Evolutionary conservation across 768 basidiomycete species (phyloP).

Genomic region (Solioccasus polychromus): DNA sequence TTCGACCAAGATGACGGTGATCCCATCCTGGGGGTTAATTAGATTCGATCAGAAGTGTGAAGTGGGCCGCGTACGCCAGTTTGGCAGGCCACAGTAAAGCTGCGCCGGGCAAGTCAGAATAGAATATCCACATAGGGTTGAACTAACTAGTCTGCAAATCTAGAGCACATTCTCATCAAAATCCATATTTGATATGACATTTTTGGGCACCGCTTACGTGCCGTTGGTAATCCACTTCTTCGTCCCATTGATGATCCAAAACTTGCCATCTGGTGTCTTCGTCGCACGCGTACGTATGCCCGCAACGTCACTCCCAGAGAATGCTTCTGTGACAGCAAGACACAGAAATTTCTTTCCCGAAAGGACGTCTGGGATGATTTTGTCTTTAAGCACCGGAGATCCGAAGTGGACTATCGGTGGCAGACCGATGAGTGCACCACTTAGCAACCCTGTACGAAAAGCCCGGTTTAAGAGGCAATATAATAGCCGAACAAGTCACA

Average conservation of each 20-base stretch:
- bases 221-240: slow-evolving; percentile 91
- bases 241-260: slow-evolving; percentile 79
- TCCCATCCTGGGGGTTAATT: not conserved
- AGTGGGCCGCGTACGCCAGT: not conserved
- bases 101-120: not conserved
- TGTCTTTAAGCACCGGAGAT: slow-evolving; percentile 43
- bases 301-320: slow-evolving; percentile 60
- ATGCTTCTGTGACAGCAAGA: not conserved
- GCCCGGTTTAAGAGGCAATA: not conserved
- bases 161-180: not conserved
- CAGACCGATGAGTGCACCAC: slow-evolving; percentile 36
- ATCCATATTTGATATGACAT: not conserved
- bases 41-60: not conserved
- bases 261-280: slow-evolving; percentile 78
- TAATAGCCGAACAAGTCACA: slow-evolving; percentile 1
- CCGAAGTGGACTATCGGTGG: slow-evolving; percentile 83
- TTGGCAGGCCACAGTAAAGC: not conserved
- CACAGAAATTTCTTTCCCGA: not conserved
- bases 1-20: not conserved
- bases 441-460: slow-evolving; percentile 45
- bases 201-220: slow-evolving; percentile 38
- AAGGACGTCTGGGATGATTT: not conserved
- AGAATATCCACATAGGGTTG: not conserved
- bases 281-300: slow-evolving; percentile 76
- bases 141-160: not conserved